Percentiles rank a stretch among this genome's conserved stretches.
These are phyloP conservation scores for Thuidium tamariscinum DNA, from an alignment of 225 moss, liverwort and hornwort genomes.

Conservation along the genomic window DNA sequence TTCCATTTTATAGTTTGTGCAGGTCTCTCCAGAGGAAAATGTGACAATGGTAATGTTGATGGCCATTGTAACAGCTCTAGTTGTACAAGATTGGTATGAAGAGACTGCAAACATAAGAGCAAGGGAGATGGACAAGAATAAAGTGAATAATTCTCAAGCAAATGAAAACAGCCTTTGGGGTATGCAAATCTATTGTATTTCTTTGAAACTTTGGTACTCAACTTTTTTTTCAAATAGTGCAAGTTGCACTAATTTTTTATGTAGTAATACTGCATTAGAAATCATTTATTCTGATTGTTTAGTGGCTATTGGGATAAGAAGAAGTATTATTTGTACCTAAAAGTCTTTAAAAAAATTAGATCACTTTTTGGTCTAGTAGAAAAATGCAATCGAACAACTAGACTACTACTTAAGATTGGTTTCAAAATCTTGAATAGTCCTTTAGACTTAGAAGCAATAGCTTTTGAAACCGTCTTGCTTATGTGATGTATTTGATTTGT, in stretches of 20 bases:
- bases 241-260: background rate
- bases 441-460: no score
- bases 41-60: background rate
- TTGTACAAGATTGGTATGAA: background rate
- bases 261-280: no score
- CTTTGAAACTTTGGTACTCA: background rate
- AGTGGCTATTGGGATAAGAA: background rate
- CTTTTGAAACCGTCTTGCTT: background rate
- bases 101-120: no score
- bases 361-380: no score
- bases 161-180: background rate
- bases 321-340: background rate
- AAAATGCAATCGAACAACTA: no score
- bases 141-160: background rate
- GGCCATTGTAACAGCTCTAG: background rate
- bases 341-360: no score
- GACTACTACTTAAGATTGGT: no score
- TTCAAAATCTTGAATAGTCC: no score
- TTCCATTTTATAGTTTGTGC: background rate
- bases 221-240: no score
- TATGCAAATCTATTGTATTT: background rate
- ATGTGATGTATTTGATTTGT: background rate
- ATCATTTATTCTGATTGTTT: background rate
- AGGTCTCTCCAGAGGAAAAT: background rate
- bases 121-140: background rate